Evolutionary conservation across 2,329 filamentous ascomycete species (phyloP), one percentile per base, ranked within the genome.

Genomic region (Arachnopeziza araneosa): DNA sequence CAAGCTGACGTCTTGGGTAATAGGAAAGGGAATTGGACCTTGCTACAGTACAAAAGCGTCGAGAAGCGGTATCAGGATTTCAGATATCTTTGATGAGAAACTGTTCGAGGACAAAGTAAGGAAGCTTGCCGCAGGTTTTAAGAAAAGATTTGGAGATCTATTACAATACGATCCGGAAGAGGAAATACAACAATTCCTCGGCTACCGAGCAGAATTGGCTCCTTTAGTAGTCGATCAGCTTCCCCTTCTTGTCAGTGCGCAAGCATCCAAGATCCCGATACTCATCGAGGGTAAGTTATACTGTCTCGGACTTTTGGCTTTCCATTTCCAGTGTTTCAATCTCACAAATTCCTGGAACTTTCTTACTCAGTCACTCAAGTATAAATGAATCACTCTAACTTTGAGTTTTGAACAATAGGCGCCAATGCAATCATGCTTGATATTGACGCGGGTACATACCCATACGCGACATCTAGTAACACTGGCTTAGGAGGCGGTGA

Each of bases 91-190:
- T 71, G 77, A 89, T 70, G 80, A 84, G 71, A 77, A 81, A 50
- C 71, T 80, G 6, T 91, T 92, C 66, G 88, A 90, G 75, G 70
- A 74, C 48, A 89, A 88, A 73, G 75, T 92, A 51, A 79, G 86
- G 50, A 75, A 77, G 24, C 75, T 92, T 54, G 86, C 82, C 17
- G 67, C 74, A 6, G 84, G 83, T n/a, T 89, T 82, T 75, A 80
- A 84, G 76, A 86, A 87, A 76, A 79, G 87, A 56, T 91, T 85
- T 67, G 88, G 88, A 8, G 83, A 88, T 65, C 74, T 89, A 24
- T 74, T 88, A 58, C 71, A 84, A 64, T 83, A 84, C 71, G 85
- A 91, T 63, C 80, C 87, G 7, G 87, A 92, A 66, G 84, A 85
- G 36, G 89, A 92, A 75, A 81, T 92, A 64, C 73, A 72, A 21